Evolutionary conservation across 139 green algal species (phyloP), one percentile per base, ranked within the genome.

Genomic region (Chlorella sp.): DNA sequence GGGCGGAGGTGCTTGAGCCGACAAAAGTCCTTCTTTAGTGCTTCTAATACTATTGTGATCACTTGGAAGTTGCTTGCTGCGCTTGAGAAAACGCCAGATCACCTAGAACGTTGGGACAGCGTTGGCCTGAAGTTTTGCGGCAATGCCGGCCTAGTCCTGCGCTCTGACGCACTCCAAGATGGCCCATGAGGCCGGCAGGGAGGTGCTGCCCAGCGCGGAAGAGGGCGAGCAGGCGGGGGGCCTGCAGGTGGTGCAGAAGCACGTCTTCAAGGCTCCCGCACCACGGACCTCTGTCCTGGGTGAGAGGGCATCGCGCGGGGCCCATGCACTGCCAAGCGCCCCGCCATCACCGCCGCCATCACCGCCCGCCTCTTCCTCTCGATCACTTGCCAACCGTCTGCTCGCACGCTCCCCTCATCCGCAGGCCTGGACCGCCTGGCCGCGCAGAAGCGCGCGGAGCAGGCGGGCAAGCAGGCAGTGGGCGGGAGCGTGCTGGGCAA

Each of bases 371-470:
- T 6, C 56, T 19, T n/a, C 35, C 35, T 74, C n/a, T n/a, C n/a
- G n/a, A n/a, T n/a, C n/a, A n/a, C n/a, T n/a, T n/a, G n/a, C n/a
- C n/a, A n/a, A n/a, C n/a, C n/a, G n/a, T n/a, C n/a, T n/a, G n/a
- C n/a, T n/a, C 65, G n/a, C 36, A 35, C 21, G 7, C 14, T 71
- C 31, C 42, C 11, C n/a, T 8, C 6, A 43, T 35, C 42, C 63
- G 72, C 86, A 94, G 89, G 89, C 3, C 63, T 93, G 45, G 88
- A 94, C 73, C 81, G 82, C 66, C 83, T 94, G 12, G 89, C 88
- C 11, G 76, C 66, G 15, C 77, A 86, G 56, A 94, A 93, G 74
- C 81, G 90, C 11, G 79, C 79, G 21, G 87, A 91, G 79, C 71
- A 83, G 3, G 79, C 23, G 15, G 29, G 35, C 9, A 59, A 31